These are phyloP conservation scores for Xylariaceae sp. DNA, from an alignment of 2,329 filamentous ascomycete species.

Conservation along the genomic window DNA sequence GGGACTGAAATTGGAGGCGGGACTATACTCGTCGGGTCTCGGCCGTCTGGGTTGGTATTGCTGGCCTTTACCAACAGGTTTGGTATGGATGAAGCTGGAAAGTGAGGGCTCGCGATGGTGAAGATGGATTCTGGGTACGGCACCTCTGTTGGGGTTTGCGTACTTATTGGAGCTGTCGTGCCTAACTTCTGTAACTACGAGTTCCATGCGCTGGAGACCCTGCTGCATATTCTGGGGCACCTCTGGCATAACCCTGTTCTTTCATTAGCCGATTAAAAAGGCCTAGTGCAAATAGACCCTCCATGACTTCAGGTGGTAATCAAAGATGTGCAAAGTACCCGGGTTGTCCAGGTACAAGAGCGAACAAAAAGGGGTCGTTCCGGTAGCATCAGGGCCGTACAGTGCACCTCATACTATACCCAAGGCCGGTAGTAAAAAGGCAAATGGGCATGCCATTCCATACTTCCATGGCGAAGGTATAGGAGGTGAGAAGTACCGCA, in stretches of 20 bases:
- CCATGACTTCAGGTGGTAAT: neutral
- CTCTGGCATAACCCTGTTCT: constrained; percentile 79
- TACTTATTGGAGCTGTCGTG: constrained; percentile 27
- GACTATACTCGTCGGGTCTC: constrained; percentile 32
- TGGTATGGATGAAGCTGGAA: constrained; percentile 36
- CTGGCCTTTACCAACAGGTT: constrained; percentile 27
- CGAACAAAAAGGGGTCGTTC: constrained; percentile 6
- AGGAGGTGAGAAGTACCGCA: neutral
- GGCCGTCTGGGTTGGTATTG: constrained; percentile 30
- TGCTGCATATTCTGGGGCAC: constrained; percentile 96
- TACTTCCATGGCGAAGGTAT: neutral
- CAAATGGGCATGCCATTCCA: no score
- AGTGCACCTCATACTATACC: neutral
- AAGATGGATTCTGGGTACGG: constrained; percentile 31
- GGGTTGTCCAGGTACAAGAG: neutral
- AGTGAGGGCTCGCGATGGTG: constrained; percentile 42
- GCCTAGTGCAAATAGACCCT: neutral
- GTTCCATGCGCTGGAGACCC: constrained; percentile 84
- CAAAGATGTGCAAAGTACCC: neutral
- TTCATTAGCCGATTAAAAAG: constrained; percentile 17
- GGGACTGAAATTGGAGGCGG: constrained; percentile 35
- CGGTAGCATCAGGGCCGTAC: neutral
- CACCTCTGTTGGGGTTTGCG: constrained; percentile 27
- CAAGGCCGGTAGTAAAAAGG: neutral
- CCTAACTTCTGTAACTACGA: constrained; percentile 59